Base-by-base conservation (phyloP, 2,329 filamentous ascomycete species). In the Aureobasidium zeae region DNA sequence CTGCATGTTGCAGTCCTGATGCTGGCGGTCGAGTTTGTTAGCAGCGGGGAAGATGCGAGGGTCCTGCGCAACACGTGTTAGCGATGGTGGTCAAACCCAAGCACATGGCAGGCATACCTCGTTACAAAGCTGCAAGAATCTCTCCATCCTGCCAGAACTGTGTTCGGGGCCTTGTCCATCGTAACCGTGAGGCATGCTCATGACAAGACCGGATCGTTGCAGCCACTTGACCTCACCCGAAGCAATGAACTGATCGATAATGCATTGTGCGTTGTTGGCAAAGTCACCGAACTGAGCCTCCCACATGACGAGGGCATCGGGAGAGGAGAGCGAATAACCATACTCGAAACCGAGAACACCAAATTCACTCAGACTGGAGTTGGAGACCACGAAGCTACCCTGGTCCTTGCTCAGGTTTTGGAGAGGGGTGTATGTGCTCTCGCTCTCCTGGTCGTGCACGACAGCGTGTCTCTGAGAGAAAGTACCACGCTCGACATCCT, bases 1-100 rank as follows among this genome's bases (percentile, higher is more conserved):
- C 71, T 98, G 91, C 80, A 98, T 94, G 72, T 98, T 98, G 75
- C 87, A 94, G 70, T 98, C 91, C 71, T 98, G 91, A 72, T 98
- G 91, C 68, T 96, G 91, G 55, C 91, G 86, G 44, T 93, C 81
- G 49, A 96, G 78, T 73, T 91, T 95, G 53, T 94, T 87, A 22
- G 76, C 72, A 2, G 79, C 74, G 42, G 91, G 91, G 80, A 87
- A 98, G 57, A 91, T 77, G 51, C 91, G 85, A 45, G 91, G 88
- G 61, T 98, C 91, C 39, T 44, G 26, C 13, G 6, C n/a, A n/a
- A 9, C 24, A 15, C 13, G 28, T 19, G 19, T 34, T n/a, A 43
- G 16, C 13, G 8, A 28, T 19, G 9, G 6, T n/a, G 17, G 2
- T 16, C 36, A 30, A 9, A 15, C 2, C 4, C 12, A 3, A 2